Percentiles rank a stretch among this genome's conserved stretches.
These are phyloP conservation scores for Jackrogersella multiformis DNA, from an alignment of 495 filamentous ascomycete genomes.

Conservation along the genomic window DNA sequence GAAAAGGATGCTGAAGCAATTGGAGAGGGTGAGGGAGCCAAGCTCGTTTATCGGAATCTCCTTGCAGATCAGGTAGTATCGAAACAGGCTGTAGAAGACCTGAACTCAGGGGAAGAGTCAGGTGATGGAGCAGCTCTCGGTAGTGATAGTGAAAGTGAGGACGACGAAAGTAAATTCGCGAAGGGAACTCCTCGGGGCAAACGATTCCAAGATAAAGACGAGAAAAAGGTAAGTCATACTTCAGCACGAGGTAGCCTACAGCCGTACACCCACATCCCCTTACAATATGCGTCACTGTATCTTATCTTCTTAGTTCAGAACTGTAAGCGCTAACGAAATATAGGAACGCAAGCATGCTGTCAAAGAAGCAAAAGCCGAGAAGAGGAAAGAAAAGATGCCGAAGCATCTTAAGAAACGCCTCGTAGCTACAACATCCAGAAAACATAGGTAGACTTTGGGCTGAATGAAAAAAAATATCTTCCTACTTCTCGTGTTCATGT, in stretches of 20 bases:
- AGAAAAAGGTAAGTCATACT: constrained; percentile 67
- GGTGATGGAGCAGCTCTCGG: constrained; percentile 55
- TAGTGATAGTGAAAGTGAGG: constrained; percentile 59
- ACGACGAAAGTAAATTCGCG: constrained; percentile 63
- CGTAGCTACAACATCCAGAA: constrained; percentile 55
- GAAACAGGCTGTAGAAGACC: constrained; percentile 44
- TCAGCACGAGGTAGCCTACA: neutral
- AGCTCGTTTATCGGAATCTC: constrained; percentile 82
- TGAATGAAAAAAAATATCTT: constrained; percentile 7
- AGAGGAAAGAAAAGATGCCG: constrained; percentile 92
- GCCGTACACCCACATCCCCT: neutral
- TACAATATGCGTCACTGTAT: neutral
- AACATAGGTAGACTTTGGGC: constrained; percentile 45
- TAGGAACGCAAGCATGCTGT: constrained; percentile 85
- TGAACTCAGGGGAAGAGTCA: constrained; percentile 50
- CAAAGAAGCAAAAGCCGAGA: constrained; percentile 93
- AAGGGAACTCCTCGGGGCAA: constrained; percentile 83
- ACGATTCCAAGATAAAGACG: constrained; percentile 88
- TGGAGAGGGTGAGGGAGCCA: constrained; percentile 71
- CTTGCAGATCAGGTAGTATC: constrained; percentile 73
- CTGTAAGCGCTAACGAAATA: constrained; percentile 32
- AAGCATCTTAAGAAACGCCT: constrained; percentile 91
- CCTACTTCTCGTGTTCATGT: neutral
- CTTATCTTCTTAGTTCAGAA: neutral
- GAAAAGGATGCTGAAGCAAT: constrained; percentile 87